A percentile compares a stretch with the other conserved stretches of the same genome.
Evolutionary conservation across 2,329 filamentous ascomycete species (phyloP).

Genomic region (Fusarium nanum): DNA sequence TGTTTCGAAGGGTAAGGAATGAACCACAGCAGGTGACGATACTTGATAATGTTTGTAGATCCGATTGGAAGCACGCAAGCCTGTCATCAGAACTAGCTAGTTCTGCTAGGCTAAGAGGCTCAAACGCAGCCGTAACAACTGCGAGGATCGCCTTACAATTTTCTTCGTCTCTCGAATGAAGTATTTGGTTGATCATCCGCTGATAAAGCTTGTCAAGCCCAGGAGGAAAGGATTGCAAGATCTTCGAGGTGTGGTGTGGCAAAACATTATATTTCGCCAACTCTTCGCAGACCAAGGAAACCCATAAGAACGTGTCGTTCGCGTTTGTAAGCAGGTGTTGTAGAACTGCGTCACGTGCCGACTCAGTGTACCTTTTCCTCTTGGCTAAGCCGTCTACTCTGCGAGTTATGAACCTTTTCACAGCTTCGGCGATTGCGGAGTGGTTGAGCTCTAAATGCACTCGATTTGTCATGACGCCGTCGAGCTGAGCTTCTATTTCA

Average conservation of each 20-base stretch:
- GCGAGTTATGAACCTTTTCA: not conserved
- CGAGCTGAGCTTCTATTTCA: fast-evolving
- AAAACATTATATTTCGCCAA: not conserved
- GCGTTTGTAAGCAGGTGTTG: fast-evolving
- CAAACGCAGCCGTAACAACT: not conserved
- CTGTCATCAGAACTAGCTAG: not conserved
- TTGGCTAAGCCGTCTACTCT: fast-evolving
- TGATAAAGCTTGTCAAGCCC: not conserved
- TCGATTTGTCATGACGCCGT: fast-evolving
- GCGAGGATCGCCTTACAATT: not conserved
- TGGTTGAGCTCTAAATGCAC: not conserved
- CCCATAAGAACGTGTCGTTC: not conserved
- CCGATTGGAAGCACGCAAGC: not conserved
- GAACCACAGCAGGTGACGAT: not conserved
- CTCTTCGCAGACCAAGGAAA: not conserved
- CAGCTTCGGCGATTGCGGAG: not conserved
- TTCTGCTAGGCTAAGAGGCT: not conserved
- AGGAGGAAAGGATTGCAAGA: not conserved
- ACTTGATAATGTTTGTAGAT: fast-evolving
- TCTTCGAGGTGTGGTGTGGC: not conserved
- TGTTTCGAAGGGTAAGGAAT: not conserved
- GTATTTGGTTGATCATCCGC: not conserved
- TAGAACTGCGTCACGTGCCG: fast-evolving
- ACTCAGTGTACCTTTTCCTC: fast-evolving
- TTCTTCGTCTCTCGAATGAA: fast-evolving